Conservation (phyloP, 106 monocot species). For the Gastrodia elata region DNA sequence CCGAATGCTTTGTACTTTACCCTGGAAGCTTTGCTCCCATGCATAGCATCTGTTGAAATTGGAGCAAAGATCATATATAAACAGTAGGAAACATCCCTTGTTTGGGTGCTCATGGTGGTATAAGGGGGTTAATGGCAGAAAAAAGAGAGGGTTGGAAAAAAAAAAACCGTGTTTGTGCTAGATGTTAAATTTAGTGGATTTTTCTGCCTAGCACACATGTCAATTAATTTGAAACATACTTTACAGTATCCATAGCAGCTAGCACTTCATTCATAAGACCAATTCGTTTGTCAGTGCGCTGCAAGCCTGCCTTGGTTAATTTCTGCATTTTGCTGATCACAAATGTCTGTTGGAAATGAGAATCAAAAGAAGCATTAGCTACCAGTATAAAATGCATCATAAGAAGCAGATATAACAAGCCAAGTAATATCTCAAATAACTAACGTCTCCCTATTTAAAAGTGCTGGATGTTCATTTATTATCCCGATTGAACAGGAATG, state of each 20-base stretch:
- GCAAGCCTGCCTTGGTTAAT: constrained; percentile 78
- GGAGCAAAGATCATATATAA: background rate
- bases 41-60: constrained; percentile 70
- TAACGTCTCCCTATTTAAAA: no score
- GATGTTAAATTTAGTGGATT: background rate
- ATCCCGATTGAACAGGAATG: no score
- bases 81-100: background rate
- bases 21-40: constrained; percentile 96
- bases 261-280: constrained; percentile 97
- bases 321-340: constrained; percentile 88
- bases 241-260: constrained; percentile 96
- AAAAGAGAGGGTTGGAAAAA: no score
- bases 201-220: constrained; percentile 7
- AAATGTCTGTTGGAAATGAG: constrained; percentile 39
- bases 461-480: no score
- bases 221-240: constrained; percentile 80
- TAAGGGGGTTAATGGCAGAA: background rate
- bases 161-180: background rate
- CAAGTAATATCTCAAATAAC: no score
- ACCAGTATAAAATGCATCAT: no score
- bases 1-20: constrained; percentile 77
- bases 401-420: no score
- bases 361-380: background rate
- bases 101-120: background rate
- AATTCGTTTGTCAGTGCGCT: constrained; percentile 87